Conservation (phyloP, 768 basidiomycete genomes). For the Crassisporium funariophilum region DNA sequence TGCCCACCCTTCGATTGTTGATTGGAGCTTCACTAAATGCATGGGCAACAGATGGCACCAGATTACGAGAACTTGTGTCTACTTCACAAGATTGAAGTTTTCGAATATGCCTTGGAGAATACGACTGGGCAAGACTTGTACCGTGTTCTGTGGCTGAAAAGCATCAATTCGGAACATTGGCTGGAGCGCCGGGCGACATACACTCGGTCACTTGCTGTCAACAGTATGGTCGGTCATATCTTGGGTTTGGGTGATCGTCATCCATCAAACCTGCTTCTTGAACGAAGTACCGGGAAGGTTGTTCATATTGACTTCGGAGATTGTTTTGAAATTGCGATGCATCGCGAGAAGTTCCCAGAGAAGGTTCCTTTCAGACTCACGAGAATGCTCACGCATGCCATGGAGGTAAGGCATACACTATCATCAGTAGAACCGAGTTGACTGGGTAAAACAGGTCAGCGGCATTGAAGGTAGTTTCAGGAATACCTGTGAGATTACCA, state of each 20-base stretch:
- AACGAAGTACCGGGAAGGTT: conserved; percentile 89
- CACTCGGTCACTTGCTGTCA: conserved; percentile 93
- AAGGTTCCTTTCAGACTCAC: conserved; percentile 98
- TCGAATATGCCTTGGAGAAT: conserved; percentile 97
- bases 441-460: conserved; percentile 74
- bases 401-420: conserved; percentile 86
- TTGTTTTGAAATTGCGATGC: conserved; percentile 98
- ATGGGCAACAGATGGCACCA: conserved; percentile 83
- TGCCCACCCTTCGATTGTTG: conserved; percentile 29
- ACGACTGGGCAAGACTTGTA: conserved; percentile 98
- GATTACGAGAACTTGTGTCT: conserved; percentile 95
- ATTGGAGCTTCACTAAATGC: conserved; percentile 5
- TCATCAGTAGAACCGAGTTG: no score
- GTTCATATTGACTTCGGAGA: conserved; percentile 98
- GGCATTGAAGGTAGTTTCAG: conserved; percentile 98
- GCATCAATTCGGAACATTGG: conserved; percentile 95
- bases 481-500: conserved; percentile 95
- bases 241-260: conserved; percentile 97
- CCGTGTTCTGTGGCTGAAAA: conserved; percentile 95
- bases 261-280: conserved; percentile 92
- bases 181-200: conserved; percentile 94
- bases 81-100: conserved; percentile 98
- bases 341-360: conserved; percentile 98
- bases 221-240: conserved; percentile 99
- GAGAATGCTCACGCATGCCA: conserved; percentile 97